Conservation (phyloP, 805 yeast genomes). For the Yarrowia phangngaensis region DNA sequence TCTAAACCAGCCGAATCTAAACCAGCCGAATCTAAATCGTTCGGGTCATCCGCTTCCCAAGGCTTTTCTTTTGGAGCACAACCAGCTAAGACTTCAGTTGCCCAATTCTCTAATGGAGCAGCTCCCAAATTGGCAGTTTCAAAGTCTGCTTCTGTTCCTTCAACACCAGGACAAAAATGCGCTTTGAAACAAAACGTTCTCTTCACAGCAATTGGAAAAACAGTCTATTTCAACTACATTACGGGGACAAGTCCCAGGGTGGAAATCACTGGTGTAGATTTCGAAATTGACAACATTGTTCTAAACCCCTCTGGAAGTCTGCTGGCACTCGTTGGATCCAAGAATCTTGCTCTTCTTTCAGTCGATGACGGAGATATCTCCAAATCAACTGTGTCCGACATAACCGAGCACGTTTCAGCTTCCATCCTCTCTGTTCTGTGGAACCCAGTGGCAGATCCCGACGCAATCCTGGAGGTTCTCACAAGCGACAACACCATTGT, state of each 20-base stretch:
- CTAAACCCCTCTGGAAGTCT: constrained; percentile 45
- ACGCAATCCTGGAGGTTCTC: constrained; percentile 46
- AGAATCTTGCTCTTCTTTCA: constrained; percentile 35
- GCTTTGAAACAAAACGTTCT: constrained; percentile 8
- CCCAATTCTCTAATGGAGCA: no score
- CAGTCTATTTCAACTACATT: neutral
- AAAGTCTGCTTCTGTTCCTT: neutral
- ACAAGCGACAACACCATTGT: constrained; percentile 39
- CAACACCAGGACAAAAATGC: constrained; percentile 1
- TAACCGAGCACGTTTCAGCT: constrained; percentile 35
- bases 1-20: neutral
- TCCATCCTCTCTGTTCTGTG: constrained; percentile 44
- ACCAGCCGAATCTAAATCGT: constrained; percentile 9
- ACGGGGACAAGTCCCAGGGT: neutral
- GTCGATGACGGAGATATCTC: neutral
- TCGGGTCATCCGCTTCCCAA: neutral
- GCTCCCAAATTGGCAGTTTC: no score
- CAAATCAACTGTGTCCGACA: constrained; percentile 34
- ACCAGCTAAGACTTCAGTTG: no score
- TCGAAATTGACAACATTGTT: constrained; percentile 40
- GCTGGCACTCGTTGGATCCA: constrained; percentile 44
- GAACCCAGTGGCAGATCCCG: constrained; percentile 46
- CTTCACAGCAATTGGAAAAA: constrained; percentile 3
- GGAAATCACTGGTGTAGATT: constrained; percentile 29
- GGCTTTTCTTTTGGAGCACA: no score